phyloP scores from a whole-genome alignment of 352 stramenopile genomes.

The Peronospora destructor region DNA sequence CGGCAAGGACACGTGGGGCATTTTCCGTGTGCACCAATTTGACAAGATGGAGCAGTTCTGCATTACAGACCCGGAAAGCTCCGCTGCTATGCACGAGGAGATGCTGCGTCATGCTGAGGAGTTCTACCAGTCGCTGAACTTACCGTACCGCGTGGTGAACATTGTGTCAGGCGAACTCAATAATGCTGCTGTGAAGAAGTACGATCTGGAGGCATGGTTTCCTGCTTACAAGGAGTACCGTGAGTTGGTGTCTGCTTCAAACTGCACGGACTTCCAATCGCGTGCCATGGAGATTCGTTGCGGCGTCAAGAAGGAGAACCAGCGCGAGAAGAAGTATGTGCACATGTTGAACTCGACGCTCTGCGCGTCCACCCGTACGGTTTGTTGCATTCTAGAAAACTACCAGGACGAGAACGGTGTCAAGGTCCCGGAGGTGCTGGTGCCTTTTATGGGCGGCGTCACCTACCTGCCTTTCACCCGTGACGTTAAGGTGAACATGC shows the following conservation, averaged over 20 bases:
- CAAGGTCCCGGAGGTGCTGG: slow-evolving; percentile 94
- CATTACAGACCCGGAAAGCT: slow-evolving; percentile 92
- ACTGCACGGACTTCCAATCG: slow-evolving; percentile 98
- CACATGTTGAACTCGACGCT: slow-evolving; percentile 99
- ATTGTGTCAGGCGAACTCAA: slow-evolving; percentile 98
- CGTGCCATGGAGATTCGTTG: slow-evolving; percentile 97
- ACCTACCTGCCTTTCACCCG: slow-evolving; percentile 98
- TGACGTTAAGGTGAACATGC: slow-evolving; percentile 87
- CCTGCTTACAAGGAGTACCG: slow-evolving; percentile 97
- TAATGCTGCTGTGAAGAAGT: slow-evolving; percentile 99
- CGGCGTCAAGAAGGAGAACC: slow-evolving; percentile 92
- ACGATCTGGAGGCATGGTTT: slow-evolving; percentile 99
- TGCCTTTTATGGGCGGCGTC: slow-evolving; percentile 97
- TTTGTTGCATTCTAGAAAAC: slow-evolving; percentile 99
- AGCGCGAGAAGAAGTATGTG: slow-evolving; percentile 95
- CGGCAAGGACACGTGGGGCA: slow-evolving; percentile 99
- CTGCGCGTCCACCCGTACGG: slow-evolving; percentile 96
- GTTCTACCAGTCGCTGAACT: slow-evolving; percentile 96
- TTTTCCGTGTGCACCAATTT: slow-evolving; percentile 99
- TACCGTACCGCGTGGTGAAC: slow-evolving; percentile 99
- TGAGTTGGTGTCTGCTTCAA: slow-evolving; percentile 98
- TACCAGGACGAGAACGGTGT: slow-evolving; percentile 97
- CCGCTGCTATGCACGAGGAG: slow-evolving; percentile 88
- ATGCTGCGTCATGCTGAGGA: slow-evolving; percentile 91
- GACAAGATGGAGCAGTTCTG: slow-evolving; percentile 99